Base-by-base conservation (phyloP, 805 yeast genomes). In the Lipomyces spencermartinsiae region DNA sequence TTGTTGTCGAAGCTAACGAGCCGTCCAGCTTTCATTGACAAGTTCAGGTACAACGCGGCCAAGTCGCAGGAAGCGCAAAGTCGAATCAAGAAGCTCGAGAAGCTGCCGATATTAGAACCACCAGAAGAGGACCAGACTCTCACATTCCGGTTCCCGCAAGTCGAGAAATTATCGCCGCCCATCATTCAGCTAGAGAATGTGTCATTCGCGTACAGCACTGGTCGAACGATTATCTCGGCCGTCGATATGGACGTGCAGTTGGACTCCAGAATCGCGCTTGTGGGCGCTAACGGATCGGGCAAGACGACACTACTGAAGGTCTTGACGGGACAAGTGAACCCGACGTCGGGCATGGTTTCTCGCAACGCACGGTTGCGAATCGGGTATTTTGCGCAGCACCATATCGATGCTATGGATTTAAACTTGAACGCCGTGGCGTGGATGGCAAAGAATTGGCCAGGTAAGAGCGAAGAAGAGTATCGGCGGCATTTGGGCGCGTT, bases 271-370 rank as follows among this genome's bases (percentile, higher is more conserved):
- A 91, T 95, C 74, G 99, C 98, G 0, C 83, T 95, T 68, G 97
- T 95, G 68, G 99, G 99, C 85, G 98, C 98, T 68, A 95, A 95
- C 78, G 99, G 99, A 82, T 92, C 97, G 77, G 99, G 99, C 90
- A 95, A 95, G 79, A 93, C 99, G 10, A 95, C 99, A 2, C 82
- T 95, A 70, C 84, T 95, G 76, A 94, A 94, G 78, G 82, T 95
- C 56, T 82, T 95, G 74, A 88, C 93, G 86, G 97, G 91, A 71
- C 86, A 83, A 72, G 81, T 90, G 63, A 81, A 82, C 29, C 98
- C 99, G 1, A 76, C 87, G 57, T 83, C 81, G n/a, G 99, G 99
- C 65, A 83, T 85, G 65, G 89, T 93, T 25, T 85, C 92, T 29
- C 86, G 87, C 71, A 93, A 95, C 76, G 89, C 95, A 56, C 85